These are phyloP conservation scores for Suillus sp. DNA, from an alignment of 768 basidiomycete species.

Conservation along the genomic window DNA sequence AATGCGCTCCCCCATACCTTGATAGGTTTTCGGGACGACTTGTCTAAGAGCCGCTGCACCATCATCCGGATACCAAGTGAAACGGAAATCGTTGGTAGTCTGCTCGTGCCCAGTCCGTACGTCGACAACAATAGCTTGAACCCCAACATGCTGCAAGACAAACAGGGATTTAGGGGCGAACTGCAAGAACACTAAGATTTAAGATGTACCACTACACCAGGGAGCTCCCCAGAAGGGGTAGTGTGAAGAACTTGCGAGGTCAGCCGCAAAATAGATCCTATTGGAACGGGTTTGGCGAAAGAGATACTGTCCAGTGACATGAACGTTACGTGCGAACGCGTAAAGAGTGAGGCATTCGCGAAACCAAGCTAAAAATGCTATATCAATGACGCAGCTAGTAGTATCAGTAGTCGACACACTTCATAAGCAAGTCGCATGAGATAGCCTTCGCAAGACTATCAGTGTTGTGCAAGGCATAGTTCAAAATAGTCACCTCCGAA, in stretches of 20 bases:
- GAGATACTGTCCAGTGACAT: constrained; percentile 79
- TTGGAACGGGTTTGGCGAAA: constrained; percentile 79
- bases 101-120: constrained; percentile 63
- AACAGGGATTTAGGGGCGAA: not conserved
- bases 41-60: constrained; percentile 40
- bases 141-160: constrained; percentile 60
- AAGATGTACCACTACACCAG: constrained; percentile 59
- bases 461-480: not conserved
- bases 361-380: constrained; percentile 59
- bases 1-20: constrained; percentile 42
- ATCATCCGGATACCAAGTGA: constrained; percentile 64
- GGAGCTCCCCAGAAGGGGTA: constrained; percentile 27
- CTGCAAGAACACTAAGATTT: not conserved
- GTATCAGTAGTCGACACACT: constrained; percentile 34
- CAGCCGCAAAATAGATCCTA: constrained; percentile 78
- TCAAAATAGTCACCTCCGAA: constrained; percentile 61
- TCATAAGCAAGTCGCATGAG: constrained; percentile 74
- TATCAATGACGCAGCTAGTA: not conserved
- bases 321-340: constrained; percentile 66
- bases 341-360: constrained; percentile 70
- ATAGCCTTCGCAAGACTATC: constrained; percentile 36
- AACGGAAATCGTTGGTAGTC: constrained; percentile 75
- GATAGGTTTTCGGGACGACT: constrained; percentile 71
- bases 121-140: constrained; percentile 72
- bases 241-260: constrained; percentile 71